A percentile compares a stretch with the other conserved stretches of the same genome.
Conservation (phyloP, 2,329 filamentous ascomycete genomes). For the Colletotrichum brevisporum region DNA sequence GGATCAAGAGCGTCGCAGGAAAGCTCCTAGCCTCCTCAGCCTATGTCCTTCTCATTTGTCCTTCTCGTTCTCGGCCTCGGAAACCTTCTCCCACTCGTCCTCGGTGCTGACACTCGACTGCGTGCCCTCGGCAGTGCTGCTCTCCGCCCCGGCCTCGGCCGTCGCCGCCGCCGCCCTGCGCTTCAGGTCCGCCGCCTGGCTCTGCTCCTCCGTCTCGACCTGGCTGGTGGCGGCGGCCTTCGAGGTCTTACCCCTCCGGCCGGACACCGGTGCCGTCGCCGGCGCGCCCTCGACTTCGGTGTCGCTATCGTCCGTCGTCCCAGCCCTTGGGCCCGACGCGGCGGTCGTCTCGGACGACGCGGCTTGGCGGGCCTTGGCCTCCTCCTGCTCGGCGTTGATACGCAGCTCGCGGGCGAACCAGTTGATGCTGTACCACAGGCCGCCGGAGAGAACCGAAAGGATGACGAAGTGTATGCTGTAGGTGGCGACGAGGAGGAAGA, state of each 20-base stretch:
- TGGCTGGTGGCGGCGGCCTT: conserved; percentile 52
- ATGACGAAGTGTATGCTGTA: conserved; percentile 91
- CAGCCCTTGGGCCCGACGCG: conserved; percentile 46
- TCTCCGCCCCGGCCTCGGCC: conserved; percentile 51
- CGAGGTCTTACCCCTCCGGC: conserved; percentile 3
- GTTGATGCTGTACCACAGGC: conserved; percentile 95
- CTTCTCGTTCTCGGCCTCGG: conserved; percentile 76
- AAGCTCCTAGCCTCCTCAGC: neutral
- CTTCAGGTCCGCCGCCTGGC: conserved; percentile 61
- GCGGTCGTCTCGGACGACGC: conserved; percentile 49
- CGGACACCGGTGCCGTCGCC: neutral
- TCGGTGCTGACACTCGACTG: conserved; percentile 82
- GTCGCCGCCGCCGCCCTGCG: conserved; percentile 59
- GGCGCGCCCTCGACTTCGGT: conserved; percentile 61
- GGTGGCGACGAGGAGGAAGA: conserved; percentile 82
- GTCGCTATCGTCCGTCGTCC: conserved; percentile 59
- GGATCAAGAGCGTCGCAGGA: conserved; percentile 9
- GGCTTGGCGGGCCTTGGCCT: conserved; percentile 53
- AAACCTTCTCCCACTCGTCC: conserved; percentile 98
- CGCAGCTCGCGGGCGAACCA: conserved; percentile 87
- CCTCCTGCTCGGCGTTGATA: conserved; percentile 57
- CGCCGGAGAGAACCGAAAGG: conserved; percentile 82
- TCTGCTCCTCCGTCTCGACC: conserved; percentile 58
- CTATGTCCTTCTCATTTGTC: conserved; percentile 57
- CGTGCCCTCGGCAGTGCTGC: conserved; percentile 54